Evolutionary conservation across 106 monocot species (phyloP), one percentile per base, ranked within the genome.

Genomic region (Acorus calamus): DNA sequence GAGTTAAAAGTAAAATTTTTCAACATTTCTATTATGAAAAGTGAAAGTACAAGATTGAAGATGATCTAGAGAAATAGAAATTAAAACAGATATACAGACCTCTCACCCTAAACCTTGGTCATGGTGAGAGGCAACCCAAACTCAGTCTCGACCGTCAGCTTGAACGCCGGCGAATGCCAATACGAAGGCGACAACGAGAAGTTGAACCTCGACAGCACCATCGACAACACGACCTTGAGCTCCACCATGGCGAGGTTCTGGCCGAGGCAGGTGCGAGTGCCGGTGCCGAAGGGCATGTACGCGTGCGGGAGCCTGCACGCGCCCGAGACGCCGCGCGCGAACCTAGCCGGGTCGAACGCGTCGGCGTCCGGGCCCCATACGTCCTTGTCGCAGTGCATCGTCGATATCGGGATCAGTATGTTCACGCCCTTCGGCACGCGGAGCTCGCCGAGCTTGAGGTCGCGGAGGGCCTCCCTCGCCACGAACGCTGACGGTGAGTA

Each of bases 201-300:
- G 6, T 8, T 56, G 56, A 56, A 56, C n/a, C n/a, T 56, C 6
- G 56, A 56, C 56, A 56, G n/a, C 6, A 56, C n/a, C n/a, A 56
- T 5, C 5, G 9, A 10, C 5, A 56, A 12, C 5, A 56, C 13
- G 0, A 56, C 13, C 56, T 56, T 56, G 9, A 56, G n/a, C n/a
- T 56, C 56, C n/a, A 56, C 56, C 56, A 56, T 10, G n/a, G 56
- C 56, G n/a, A 56, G 6, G 13, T 56, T 56, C n/a, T 56, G 56
- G n/a, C 56, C 56, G 6, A 56, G n/a, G n/a, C 56, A 56, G n/a
- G 8, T 56, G 56, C 56, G 56, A 10, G 56, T 12, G 6, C 56
- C 56, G n/a, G 13, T 10, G n/a, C 56, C 56, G 56, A 56, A 56
- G 5, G 56, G 56, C n/a, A 56, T 56, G 56, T 56, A 56, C 8